These are phyloP conservation scores for Cicer pinnatifidum DNA, from an alignment of 306 rosid species.

Conservation along the genomic window DNA sequence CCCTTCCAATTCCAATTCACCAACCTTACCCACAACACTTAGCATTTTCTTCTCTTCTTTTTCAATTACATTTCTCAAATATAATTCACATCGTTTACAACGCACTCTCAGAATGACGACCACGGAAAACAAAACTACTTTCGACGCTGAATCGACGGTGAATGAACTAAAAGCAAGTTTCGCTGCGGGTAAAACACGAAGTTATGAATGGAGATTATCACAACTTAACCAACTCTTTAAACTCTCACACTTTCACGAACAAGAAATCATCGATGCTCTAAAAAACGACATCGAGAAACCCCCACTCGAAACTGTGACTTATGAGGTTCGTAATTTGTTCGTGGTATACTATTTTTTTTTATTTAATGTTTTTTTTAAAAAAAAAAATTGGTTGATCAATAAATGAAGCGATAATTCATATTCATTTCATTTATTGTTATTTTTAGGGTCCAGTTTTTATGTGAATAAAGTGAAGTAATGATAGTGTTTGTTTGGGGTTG, in stretches of 20 bases:
- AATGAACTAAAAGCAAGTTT: conserved; percentile 37
- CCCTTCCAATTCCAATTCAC: too few species aligned
- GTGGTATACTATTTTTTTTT: conserved; percentile 7
- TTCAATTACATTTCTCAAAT: too few species aligned
- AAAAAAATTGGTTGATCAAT: too few species aligned
- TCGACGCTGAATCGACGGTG: conserved; percentile 40
- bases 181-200: conserved; percentile 47
- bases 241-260: conserved; percentile 11
- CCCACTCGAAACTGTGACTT: conserved; percentile 58
- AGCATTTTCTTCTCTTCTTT: too few species aligned
- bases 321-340: conserved; percentile 58
- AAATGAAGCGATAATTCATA: neutral
- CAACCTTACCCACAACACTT: too few species aligned
- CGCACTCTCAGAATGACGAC: too few species aligned
- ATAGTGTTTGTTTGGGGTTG: neutral
- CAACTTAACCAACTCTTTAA: conserved; percentile 45
- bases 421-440: neutral
- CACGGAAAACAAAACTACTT: neutral
- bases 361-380: too few species aligned
- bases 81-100: too few species aligned
- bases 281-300: conserved; percentile 60
- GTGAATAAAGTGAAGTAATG: neutral
- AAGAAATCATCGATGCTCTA: conserved; percentile 46
- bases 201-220: conserved; percentile 48
- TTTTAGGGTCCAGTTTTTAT: neutral